phyloP scores from a whole-genome alignment of 2,329 filamentous ascomycete species.

The Aspergillus tamarii region DNA sequence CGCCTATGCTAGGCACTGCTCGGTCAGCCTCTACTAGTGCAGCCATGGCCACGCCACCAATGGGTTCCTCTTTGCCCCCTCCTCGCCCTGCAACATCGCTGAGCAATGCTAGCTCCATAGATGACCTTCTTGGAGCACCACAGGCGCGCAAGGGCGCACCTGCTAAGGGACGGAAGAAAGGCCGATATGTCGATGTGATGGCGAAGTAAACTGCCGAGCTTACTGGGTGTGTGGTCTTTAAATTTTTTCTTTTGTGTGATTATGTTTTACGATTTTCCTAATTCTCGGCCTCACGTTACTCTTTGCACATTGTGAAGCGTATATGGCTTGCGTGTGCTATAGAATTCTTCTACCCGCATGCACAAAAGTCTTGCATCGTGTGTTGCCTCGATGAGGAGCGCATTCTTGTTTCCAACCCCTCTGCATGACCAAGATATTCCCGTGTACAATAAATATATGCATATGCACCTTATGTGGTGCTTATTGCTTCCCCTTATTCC shows the following conservation, averaged over 20 bases:
- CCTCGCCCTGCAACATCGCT: constrained; percentile 76
- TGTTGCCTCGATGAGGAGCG: constrained; percentile 7
- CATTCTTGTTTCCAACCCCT: constrained; percentile 6
- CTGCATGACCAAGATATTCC: constrained; percentile 11
- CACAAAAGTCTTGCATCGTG: constrained; percentile 19
- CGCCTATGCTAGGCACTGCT: constrained; percentile 28
- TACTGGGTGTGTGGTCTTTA: constrained; percentile 10
- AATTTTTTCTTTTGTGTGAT: constrained; percentile 26
- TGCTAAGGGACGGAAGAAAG: constrained; percentile 76
- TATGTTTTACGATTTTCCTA: constrained; percentile 13
- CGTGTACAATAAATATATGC: constrained; percentile 17
- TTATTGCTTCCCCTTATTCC: constrained; percentile 4
- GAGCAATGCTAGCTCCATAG: constrained; percentile 91
- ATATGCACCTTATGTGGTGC: constrained; percentile 11
- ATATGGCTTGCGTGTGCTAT: constrained; percentile 13
- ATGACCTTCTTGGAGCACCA: constrained; percentile 82
- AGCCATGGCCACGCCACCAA: constrained; percentile 39
- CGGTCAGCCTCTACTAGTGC: constrained; percentile 43
- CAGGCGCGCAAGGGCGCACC: constrained; percentile 66
- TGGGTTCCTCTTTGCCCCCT: constrained; percentile 49
- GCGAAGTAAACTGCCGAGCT: constrained; percentile 55
- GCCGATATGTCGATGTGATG: constrained; percentile 96
- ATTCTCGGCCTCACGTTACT: constrained; percentile 1
- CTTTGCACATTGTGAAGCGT: constrained; percentile 12
- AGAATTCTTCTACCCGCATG: constrained; percentile 7